A percentile compares a stretch with the other conserved stretches of the same genome.
phyloP scores from a whole-genome alignment of 306 rosid genomes.

The Ormosia semicastrata region DNA sequence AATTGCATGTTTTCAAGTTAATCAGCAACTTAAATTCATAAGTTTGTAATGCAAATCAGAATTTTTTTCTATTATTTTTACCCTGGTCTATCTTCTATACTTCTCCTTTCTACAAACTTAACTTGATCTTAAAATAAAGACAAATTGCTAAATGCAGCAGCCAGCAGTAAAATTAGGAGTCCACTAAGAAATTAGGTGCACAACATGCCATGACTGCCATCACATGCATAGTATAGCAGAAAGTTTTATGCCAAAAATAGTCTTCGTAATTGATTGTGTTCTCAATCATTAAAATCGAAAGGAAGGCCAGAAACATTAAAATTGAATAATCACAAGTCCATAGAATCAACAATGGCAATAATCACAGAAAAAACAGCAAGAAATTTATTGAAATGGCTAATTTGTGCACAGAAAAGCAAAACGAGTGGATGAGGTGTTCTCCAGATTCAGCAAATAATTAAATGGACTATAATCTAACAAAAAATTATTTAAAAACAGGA shows the following conservation, averaged over 20 bases:
- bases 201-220: not conserved
- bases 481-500: not conserved
- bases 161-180: not conserved
- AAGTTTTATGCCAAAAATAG: not conserved
- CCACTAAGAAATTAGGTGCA: not conserved
- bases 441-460: not conserved
- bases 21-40: conserved; percentile 4
- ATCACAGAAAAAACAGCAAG: not conserved
- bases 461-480: not conserved
- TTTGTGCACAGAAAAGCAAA: not conserved
- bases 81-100: not conserved
- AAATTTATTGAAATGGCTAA: not conserved
- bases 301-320: not conserved
- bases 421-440: not conserved
- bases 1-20: not conserved
- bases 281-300: not conserved
- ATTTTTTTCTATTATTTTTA: not conserved
- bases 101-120: not conserved
- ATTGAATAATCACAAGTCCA: not conserved
- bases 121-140: not conserved
- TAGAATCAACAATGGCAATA: not conserved
- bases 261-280: not conserved
- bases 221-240: not conserved
- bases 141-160: not conserved
- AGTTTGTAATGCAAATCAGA: not conserved